These are phyloP conservation scores for Aristolochia fimbriata DNA, from an alignment of 164 flowering plant genomes.

Conservation along the genomic window DNA sequence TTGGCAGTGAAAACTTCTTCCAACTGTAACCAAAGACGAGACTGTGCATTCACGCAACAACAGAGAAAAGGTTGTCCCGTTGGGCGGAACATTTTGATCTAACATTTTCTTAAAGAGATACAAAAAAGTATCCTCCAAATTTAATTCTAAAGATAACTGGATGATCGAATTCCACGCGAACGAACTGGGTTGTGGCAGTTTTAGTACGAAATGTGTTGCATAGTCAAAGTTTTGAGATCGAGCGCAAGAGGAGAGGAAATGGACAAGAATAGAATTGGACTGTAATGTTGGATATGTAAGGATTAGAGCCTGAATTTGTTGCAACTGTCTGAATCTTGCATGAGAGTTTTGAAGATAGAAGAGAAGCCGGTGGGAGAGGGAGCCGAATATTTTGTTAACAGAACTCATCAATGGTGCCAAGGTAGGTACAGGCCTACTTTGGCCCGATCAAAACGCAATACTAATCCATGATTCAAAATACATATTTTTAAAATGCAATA, in stretches of 20 bases:
- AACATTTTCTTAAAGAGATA: constrained; percentile 20
- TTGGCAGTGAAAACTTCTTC: constrained; percentile 26
- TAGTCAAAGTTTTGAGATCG: constrained; percentile 15
- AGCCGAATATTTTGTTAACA: constrained; percentile 2
- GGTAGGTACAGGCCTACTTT: too few species aligned
- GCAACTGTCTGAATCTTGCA: constrained; percentile 15
- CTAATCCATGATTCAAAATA: too few species aligned
- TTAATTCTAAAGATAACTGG: constrained; percentile 11
- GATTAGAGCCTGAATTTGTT: constrained; percentile 31
- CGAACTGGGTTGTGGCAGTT: constrained; percentile 7
- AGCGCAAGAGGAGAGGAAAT: constrained; percentile 20
- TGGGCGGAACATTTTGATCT: constrained; percentile 11
- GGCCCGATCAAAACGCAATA: too few species aligned
- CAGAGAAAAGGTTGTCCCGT: constrained; percentile 11
- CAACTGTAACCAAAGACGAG: constrained; percentile 6
- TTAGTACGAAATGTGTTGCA: constrained; percentile 15
- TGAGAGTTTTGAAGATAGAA: constrained; percentile 7
- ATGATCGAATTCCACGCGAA: constrained; percentile 23
- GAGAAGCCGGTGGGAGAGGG: constrained; percentile 3
- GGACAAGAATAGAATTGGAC: constrained; percentile 10
- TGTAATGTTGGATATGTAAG: constrained; percentile 15
- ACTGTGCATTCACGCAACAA: constrained; percentile 22
- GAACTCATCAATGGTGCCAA: constrained; percentile 5
- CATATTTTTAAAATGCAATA: too few species aligned
- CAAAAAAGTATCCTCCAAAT: constrained; percentile 7